These are phyloP conservation scores for Paecilomyces fulvus DNA, from an alignment of 2,329 filamentous ascomycete genomes.

Conservation along the genomic window DNA sequence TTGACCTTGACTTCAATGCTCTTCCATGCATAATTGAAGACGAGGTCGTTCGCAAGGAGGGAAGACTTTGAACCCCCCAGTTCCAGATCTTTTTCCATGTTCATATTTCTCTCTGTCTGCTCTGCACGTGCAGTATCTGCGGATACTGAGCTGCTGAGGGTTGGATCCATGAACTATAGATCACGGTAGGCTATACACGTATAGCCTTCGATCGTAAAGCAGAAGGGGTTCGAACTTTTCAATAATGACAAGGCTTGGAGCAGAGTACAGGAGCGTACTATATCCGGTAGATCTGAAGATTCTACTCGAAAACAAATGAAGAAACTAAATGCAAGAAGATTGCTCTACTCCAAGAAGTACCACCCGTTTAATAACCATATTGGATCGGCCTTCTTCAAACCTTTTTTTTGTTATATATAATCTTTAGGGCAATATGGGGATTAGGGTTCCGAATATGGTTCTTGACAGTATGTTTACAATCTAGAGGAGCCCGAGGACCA, in stretches of 20 bases:
- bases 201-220: not conserved
- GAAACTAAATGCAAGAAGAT: not conserved
- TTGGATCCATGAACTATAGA: not conserved
- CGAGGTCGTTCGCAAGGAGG: slow-evolving; percentile 48
- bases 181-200: not conserved
- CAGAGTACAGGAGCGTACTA: not conserved
- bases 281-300: too few relatives aligned
- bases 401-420: not conserved
- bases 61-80: not conserved
- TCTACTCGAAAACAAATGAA: not conserved
- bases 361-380: not conserved
- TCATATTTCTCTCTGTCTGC: not conserved
- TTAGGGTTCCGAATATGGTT: not conserved
- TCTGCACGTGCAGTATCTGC: not conserved
- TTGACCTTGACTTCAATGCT: slow-evolving; percentile 63
- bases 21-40: slow-evolving; percentile 59
- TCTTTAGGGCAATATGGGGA: not conserved
- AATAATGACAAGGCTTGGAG: not conserved
- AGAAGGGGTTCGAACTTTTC: not conserved
- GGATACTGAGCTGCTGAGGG: not conserved
- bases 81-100: not conserved
- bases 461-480: not conserved
- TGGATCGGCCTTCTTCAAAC: not conserved
- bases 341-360: not conserved
- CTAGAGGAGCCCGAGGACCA: not conserved